A percentile compares a stretch with the other conserved stretches of the same genome.
These are phyloP conservation scores for Candida ficus DNA, from an alignment of 805 yeast species.

Conservation along the genomic window DNA sequence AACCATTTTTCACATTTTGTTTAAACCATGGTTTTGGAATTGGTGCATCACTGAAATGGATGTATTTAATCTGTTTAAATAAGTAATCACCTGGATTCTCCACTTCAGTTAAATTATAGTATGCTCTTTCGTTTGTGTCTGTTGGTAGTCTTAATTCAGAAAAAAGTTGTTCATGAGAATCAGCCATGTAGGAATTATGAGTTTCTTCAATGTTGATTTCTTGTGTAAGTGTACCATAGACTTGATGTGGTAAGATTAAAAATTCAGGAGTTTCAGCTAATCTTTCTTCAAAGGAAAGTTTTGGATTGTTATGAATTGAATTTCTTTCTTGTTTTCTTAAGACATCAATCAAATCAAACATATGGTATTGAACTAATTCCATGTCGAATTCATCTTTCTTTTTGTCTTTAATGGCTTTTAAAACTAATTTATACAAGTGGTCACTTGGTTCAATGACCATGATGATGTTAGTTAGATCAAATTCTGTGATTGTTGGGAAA, in stretches of 20 bases:
- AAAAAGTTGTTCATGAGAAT: constrained; percentile 37
- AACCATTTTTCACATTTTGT: constrained; percentile 8
- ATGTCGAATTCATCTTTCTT: constrained; percentile 42
- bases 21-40: constrained; percentile 59
- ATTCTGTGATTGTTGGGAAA: constrained; percentile 25
- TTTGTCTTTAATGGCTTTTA: constrained; percentile 24
- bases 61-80: constrained; percentile 32
- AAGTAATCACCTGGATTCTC: constrained; percentile 12
- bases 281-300: constrained; percentile 8
- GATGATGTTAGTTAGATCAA: constrained; percentile 37
- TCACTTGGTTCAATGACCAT: constrained; percentile 55
- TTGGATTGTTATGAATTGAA: constrained; percentile 2
- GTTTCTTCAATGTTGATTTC: constrained; percentile 33
- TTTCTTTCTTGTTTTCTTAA: constrained; percentile 10
- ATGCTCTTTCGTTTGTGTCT: constrained; percentile 7
- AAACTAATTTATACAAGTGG: constrained; percentile 18
- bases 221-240: constrained; percentile 47
- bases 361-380: constrained; percentile 43
- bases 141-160: constrained; percentile 19
- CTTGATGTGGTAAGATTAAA: constrained; percentile 43
- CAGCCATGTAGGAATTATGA: constrained; percentile 38
- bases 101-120: constrained; percentile 13
- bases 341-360: constrained; percentile 23
- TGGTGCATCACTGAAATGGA: constrained; percentile 66
- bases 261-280: constrained; percentile 20